Base-by-base conservation (phyloP, 306 rosid species). In the Pyrus pyrifolia region DNA sequence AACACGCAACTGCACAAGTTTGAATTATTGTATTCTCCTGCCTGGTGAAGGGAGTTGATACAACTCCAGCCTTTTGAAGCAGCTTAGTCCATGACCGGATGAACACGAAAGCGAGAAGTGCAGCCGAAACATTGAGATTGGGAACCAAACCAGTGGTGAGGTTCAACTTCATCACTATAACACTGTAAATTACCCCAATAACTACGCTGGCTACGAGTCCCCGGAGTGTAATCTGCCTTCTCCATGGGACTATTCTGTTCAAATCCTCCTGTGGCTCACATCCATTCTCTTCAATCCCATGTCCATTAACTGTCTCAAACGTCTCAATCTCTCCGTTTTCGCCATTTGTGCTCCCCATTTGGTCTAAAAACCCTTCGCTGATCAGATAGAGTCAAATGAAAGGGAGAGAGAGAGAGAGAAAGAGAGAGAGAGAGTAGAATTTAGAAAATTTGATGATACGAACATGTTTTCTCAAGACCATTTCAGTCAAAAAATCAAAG, bases 121-220 rank as follows among this genome's bases (percentile, higher is more conserved):
- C 98, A 38, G 96, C 99, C 6, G 99, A 96, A 75, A 96, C 98
- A 81, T 96, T 96, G 75, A 96, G 93, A 79, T 92, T 96, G 11
- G 99, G 99, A 21, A 96, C 96, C 78, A 96, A 70, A 5, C 99
- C 99, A 44, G 98, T 92, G n/a, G 99, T 96, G 72, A 96, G 99
- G 82, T 88, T 93, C 31, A 96, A 84, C 88, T 96, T 96, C 91
- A 78, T 93, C 74, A 89, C 99, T 45, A 96, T 89, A 73, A 91
- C 88, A 76, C 99, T 96, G 74, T 96, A 96, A 49, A 96, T 84
- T 27, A 74, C 52, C 42, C 99, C 99, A 79, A 96, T 89, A 9
- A 81, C 52, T 11, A 86, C 11, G 71, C 99, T 96, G 5, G 98
- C 91, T 17, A 89, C 14, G 2, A 96, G 77, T 58, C 98, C 99